Evolutionary conservation across 768 basidiomycete genomes (phyloP).

Genomic region (Brasilioporus rufonigricans): DNA sequence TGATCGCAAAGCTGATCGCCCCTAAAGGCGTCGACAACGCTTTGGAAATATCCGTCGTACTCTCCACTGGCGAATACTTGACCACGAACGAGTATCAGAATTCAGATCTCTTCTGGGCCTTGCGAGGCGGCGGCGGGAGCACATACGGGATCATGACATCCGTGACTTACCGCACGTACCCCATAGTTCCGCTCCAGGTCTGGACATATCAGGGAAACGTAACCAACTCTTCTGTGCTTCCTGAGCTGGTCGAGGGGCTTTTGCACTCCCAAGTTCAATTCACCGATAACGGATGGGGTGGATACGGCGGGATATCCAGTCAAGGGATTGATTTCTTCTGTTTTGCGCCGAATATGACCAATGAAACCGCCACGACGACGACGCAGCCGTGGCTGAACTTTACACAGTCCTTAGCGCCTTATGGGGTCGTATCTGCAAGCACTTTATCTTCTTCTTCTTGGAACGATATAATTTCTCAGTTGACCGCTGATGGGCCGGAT

Average conservation of each 20-base stretch:
- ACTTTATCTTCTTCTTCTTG: slow-evolving; percentile 10
- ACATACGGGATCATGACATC: slow-evolving; percentile 49
- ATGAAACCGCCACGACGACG: slow-evolving; percentile 34
- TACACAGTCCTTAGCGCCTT: slow-evolving; percentile 8
- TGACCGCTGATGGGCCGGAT: slow-evolving; percentile 1
- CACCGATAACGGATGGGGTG: slow-evolving; percentile 44
- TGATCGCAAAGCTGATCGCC: neutral
- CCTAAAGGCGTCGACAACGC: slow-evolving; percentile 45
- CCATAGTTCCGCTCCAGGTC: slow-evolving; percentile 34
- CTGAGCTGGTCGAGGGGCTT: slow-evolving; percentile 35
- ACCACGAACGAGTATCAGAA: slow-evolving; percentile 41
- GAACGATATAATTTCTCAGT: slow-evolving; percentile 21
- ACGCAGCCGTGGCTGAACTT: slow-evolving; percentile 34
- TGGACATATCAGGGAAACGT: slow-evolving; percentile 32
- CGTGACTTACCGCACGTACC: slow-evolving; percentile 46
- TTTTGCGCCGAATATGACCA: slow-evolving; percentile 36
- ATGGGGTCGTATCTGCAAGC: slow-evolving; percentile 3
- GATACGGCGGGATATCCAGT: slow-evolving; percentile 27
- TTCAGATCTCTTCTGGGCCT: slow-evolving; percentile 51
- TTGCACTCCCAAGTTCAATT: slow-evolving; percentile 25
- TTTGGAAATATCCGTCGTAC: slow-evolving; percentile 44
- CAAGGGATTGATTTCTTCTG: slow-evolving; percentile 16
- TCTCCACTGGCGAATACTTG: slow-evolving; percentile 39
- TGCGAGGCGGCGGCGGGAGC: slow-evolving; percentile 48
- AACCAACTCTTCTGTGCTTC: slow-evolving; percentile 28